These are phyloP conservation scores for Physcia stellaris DNA, from an alignment of 495 filamentous ascomycete genomes.

Conservation along the genomic window DNA sequence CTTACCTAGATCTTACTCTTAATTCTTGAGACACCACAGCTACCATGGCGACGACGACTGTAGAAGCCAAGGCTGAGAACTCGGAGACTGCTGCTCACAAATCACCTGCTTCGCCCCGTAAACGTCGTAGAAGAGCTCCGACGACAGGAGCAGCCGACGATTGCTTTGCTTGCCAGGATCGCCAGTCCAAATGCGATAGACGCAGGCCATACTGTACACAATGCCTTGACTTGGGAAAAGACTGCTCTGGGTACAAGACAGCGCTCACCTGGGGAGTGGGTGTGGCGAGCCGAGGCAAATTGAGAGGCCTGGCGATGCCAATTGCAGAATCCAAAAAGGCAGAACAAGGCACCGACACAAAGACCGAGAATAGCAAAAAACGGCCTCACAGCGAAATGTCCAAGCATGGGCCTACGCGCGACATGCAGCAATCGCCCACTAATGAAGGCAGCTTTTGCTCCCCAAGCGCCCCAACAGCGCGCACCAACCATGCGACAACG, in stretches of 20 bases:
- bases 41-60: constrained; percentile 8
- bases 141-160: constrained; percentile 86
- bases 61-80: constrained; percentile 5
- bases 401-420: constrained; percentile 11
- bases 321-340: constrained; percentile 49
- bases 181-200: constrained; percentile 75
- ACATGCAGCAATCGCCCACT: constrained; percentile 4
- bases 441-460: constrained; percentile 6
- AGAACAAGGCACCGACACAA: constrained; percentile 29
- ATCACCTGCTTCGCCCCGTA: constrained; percentile 38
- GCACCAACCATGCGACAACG: constrained; percentile 18
- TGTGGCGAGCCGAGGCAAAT: constrained; percentile 90
- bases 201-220: constrained; percentile 89
- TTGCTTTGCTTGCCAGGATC: constrained; percentile 85
- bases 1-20: too few relatives aligned
- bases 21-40: too few relatives aligned
- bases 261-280: constrained; percentile 96
- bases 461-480: constrained; percentile 10
- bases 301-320: constrained; percentile 76
- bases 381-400: constrained; percentile 6
- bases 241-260: constrained; percentile 95
- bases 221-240: constrained; percentile 80
- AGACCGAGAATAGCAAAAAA: constrained; percentile 11
- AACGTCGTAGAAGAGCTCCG: constrained; percentile 76
- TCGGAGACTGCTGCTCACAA: background rate